phyloP scores from a whole-genome alignment of 208 protist genomes.

The Leptomonas pyrrhocoris region DNA sequence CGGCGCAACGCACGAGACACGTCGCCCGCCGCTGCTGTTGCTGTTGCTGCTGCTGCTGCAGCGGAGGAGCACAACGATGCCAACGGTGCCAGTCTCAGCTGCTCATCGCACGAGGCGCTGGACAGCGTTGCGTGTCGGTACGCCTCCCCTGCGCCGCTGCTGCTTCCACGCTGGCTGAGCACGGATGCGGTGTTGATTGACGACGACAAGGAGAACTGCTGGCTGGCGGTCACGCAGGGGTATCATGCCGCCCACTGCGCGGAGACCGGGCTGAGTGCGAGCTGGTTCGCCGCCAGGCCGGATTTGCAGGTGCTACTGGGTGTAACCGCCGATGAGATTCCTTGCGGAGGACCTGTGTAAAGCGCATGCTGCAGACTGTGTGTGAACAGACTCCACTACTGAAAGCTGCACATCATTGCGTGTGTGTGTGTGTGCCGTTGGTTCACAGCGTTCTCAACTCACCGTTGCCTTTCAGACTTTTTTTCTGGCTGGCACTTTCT shows the following conservation, averaged over 20 bases:
- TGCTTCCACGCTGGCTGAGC: constrained; percentile 43
- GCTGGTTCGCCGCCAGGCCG: constrained; percentile 27
- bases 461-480: too few relatives aligned
- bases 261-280: constrained; percentile 28
- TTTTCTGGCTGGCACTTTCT: too few relatives aligned
- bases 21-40: neutral
- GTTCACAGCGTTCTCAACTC: too few relatives aligned
- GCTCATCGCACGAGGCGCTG: neutral
- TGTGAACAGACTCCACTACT: too few relatives aligned
- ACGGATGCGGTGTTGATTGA: constrained; percentile 49
- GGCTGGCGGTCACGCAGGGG: constrained; percentile 34
- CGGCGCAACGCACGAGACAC: constrained; percentile 22
- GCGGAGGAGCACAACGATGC: neutral
- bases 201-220: constrained; percentile 45
- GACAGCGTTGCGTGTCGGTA: neutral
- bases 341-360: neutral
- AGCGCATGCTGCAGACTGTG: too few relatives aligned
- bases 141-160: neutral
- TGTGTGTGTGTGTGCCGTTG: too few relatives aligned
- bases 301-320: constrained; percentile 38
- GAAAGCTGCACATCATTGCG: too few relatives aligned
- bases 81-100: neutral
- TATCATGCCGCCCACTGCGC: constrained; percentile 39
- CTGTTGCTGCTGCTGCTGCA: neutral
- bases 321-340: constrained; percentile 25